Percentiles rank a stretch among this genome's conserved stretches.
phyloP scores from a whole-genome alignment of 2,329 filamentous ascomycete genomes.

The Cercospora zeae-maydis region DNA sequence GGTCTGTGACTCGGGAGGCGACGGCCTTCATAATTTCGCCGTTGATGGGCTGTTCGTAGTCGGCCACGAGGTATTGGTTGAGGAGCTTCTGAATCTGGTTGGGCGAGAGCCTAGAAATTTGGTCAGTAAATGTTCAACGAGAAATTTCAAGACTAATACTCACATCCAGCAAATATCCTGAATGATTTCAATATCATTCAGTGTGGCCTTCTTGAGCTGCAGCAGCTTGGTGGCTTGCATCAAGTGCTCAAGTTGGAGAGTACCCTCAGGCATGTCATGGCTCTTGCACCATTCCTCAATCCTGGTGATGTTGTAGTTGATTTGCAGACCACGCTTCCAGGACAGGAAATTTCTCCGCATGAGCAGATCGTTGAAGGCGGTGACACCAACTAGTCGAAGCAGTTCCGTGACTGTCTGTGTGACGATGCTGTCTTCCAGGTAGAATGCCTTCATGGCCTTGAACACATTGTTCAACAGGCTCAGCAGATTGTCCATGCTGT shows the following conservation, averaged over 20 bases:
- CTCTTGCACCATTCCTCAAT: slow-evolving; percentile 99
- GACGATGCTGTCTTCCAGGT: slow-evolving; percentile 92
- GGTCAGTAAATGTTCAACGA: slow-evolving; percentile 15
- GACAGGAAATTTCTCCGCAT: slow-evolving; percentile 98
- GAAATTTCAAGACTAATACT: slow-evolving; percentile 43
- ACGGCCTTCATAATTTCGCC: slow-evolving; percentile 99
- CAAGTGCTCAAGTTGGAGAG: slow-evolving; percentile 91
- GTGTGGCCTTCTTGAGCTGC: slow-evolving; percentile 95
- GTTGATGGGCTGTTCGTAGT: slow-evolving; percentile 99
- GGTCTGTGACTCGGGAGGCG: slow-evolving; percentile 87
- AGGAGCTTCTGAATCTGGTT: slow-evolving; percentile 99
- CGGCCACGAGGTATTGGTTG: slow-evolving; percentile 96
- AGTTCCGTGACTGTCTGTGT: slow-evolving; percentile 94
- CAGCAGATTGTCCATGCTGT: slow-evolving; percentile 98
- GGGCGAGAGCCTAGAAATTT: slow-evolving; percentile 72
- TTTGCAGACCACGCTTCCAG: slow-evolving; percentile 98
- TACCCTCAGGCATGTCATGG: slow-evolving; percentile 98
- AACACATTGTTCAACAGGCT: slow-evolving; percentile 95
- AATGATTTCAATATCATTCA: slow-evolving; percentile 99
- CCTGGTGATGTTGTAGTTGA: slow-evolving; percentile 99
- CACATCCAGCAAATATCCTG: slow-evolving; percentile 99
- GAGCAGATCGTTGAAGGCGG: slow-evolving; percentile 94
- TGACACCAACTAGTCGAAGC: slow-evolving; percentile 87
- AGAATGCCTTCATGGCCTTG: slow-evolving; percentile 98
- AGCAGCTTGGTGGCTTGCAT: slow-evolving; percentile 99